Conservation (phyloP, 768 basidiomycete species). For the Phanerochaete sordida region DNA sequence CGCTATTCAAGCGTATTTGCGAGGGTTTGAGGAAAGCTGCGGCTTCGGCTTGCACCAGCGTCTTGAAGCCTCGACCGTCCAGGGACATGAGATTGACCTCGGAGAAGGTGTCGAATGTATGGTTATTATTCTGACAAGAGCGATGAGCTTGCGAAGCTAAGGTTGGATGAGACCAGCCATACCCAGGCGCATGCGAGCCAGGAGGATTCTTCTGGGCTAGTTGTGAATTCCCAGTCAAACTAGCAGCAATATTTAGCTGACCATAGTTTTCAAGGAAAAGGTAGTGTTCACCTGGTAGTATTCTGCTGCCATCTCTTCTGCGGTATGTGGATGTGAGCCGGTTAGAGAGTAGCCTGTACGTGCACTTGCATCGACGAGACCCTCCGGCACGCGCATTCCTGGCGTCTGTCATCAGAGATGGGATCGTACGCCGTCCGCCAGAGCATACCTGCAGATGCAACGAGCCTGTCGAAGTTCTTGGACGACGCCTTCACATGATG, state of each 20-base stretch:
- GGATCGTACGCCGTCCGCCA: background rate
- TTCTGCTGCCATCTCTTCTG: constrained; percentile 49
- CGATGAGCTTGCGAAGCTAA: too few relatives aligned
- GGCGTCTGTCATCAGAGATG: background rate
- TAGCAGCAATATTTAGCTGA: background rate
- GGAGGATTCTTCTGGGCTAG: constrained; percentile 61
- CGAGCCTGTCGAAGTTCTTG: constrained; percentile 38
- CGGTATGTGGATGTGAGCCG: constrained; percentile 41
- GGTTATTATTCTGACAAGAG: constrained; percentile 64
- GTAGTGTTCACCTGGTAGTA: constrained; percentile 43
- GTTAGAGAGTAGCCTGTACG: constrained; percentile 51
- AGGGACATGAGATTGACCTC: constrained; percentile 48
- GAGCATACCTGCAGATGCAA: constrained; percentile 41
- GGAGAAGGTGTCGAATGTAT: constrained; percentile 54
- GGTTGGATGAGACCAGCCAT: too few relatives aligned
- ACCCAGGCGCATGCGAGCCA: constrained; percentile 67
- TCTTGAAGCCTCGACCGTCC: constrained; percentile 62
- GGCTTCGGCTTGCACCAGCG: constrained; percentile 55
- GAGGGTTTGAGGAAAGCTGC: constrained; percentile 43
- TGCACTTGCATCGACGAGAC: constrained; percentile 52
- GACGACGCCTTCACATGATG: constrained; percentile 40
- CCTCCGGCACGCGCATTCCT: constrained; percentile 43
- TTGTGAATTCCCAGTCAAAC: constrained; percentile 47
- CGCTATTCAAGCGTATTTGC: constrained; percentile 49
- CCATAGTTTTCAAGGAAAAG: too few relatives aligned